Percentiles rank a stretch among this genome's conserved stretches.
Conservation (phyloP, 2,329 filamentous ascomycete species). For the Orbilia oligospora region DNA sequence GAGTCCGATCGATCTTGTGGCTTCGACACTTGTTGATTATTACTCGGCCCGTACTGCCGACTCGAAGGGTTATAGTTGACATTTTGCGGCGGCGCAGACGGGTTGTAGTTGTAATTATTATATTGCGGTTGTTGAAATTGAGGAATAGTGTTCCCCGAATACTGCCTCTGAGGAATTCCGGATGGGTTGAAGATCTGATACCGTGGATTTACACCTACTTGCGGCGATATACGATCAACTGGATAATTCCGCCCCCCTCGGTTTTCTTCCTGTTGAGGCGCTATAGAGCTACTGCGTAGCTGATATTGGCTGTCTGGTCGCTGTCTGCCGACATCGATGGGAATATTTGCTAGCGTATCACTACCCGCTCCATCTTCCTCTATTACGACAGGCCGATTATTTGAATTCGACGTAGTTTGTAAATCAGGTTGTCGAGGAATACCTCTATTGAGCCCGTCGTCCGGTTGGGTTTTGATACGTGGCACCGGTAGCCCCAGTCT, state of each 20-base stretch:
- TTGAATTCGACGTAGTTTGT: not conserved
- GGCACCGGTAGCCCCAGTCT: not conserved
- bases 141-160: not conserved
- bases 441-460: not conserved
- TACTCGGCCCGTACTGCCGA: not conserved
- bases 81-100: no score
- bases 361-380: not conserved
- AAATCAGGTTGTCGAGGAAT: not conserved
- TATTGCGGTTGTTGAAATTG: no score
- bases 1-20: not conserved
- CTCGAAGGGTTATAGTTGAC: not conserved
- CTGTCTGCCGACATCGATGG: not conserved
- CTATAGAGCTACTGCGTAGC: not conserved
- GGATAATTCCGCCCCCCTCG: not conserved
- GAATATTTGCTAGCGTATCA: no score
- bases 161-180: not conserved
- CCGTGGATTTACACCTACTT: not conserved
- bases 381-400: not conserved
- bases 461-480: not conserved
- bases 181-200: not conserved
- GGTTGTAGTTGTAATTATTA: not conserved
- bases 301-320: not conserved
- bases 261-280: not conserved
- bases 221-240: not conserved
- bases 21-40: not conserved